phyloP scores from a whole-genome alignment of 2,329 filamentous ascomycete species.

The Penicillium capsulatum region DNA sequence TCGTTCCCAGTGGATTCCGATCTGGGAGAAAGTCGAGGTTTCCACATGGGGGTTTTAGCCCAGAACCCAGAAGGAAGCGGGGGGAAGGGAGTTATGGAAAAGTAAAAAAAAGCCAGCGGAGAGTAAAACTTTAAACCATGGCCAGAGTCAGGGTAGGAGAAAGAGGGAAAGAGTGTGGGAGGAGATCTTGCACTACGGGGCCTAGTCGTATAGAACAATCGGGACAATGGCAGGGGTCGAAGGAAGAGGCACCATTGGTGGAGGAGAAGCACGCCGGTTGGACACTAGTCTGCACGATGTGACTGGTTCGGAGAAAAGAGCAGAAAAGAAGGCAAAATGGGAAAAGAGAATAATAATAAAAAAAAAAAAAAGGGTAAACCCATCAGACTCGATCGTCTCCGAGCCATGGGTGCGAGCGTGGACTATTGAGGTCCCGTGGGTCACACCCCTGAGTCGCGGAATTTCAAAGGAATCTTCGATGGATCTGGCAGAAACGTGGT shows the following conservation, averaged over 20 bases:
- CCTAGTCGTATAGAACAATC: slow-evolving; percentile 7
- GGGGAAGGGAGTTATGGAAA: background rate
- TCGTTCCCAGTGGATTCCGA: slow-evolving; percentile 39
- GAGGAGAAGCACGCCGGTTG: too few relatives aligned
- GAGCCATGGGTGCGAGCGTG: slow-evolving; percentile 12
- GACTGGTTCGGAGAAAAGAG: background rate
- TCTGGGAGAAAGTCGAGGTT: slow-evolving; percentile 39
- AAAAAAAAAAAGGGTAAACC: slow-evolving; percentile 1
- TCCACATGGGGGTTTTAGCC: slow-evolving; percentile 36
- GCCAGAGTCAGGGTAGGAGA: background rate
- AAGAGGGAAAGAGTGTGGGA: slow-evolving; percentile 5
- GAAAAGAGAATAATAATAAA: background rate
- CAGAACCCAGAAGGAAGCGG: slow-evolving; percentile 17
- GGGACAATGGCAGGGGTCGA: background rate
- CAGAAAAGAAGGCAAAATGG: background rate
- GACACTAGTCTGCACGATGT: too few relatives aligned
- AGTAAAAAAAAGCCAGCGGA: slow-evolving; percentile 2
- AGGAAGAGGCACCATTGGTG: background rate
- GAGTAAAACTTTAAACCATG: background rate
- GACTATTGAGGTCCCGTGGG: slow-evolving; percentile 3
- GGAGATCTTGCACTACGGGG: slow-evolving; percentile 13
- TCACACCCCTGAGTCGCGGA: background rate
- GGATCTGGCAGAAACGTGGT: slow-evolving; percentile 11
- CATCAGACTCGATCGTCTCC: slow-evolving; percentile 9
- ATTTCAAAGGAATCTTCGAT: slow-evolving; percentile 1